Conservation (phyloP, 2,329 filamentous ascomycete genomes). For the Monilinia vaccinii-corymbosi region DNA sequence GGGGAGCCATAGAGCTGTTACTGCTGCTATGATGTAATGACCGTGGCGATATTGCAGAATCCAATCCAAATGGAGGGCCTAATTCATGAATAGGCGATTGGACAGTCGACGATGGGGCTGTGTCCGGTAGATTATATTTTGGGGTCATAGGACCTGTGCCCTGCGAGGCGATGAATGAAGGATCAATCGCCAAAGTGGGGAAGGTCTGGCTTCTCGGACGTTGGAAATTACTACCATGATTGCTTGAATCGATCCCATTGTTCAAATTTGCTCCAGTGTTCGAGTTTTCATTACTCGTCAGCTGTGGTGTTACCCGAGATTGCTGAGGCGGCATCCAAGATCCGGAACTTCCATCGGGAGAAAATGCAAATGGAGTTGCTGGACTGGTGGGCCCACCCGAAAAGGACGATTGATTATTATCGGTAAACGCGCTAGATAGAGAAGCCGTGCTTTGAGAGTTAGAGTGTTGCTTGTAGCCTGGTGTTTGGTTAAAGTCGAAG, state of each 20-base stretch:
- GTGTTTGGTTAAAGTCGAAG: conserved; percentile 48
- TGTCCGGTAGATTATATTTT: conserved; percentile 36
- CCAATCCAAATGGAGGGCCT: conserved; percentile 28
- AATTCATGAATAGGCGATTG: conserved; percentile 43
- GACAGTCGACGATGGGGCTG: conserved; percentile 35
- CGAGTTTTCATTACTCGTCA: not conserved
- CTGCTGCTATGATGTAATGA: conserved; percentile 44
- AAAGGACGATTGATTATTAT: conserved; percentile 56
- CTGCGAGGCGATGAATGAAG: conserved; percentile 40
- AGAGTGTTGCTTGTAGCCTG: conserved; percentile 45
- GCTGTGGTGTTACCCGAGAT: conserved; percentile 35
- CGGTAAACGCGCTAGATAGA: conserved; percentile 57
- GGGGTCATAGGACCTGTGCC: conserved; percentile 46
- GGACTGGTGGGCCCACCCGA: conserved; percentile 66
- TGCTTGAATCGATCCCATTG: conserved; percentile 1
- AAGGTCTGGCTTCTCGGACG: conserved; percentile 84
- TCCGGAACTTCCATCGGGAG: conserved; percentile 61
- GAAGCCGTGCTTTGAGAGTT: conserved; percentile 61
- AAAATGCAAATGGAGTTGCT: conserved; percentile 64
- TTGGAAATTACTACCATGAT: conserved; percentile 41
- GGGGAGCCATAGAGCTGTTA: conserved; percentile 38
- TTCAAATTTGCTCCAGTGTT: conserved; percentile 1
- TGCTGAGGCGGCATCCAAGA: conserved; percentile 52
- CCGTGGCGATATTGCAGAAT: conserved; percentile 33
- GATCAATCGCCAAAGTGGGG: conserved; percentile 58